Evolutionary conservation across 2,329 filamentous ascomycete genomes (phyloP), one percentile per base, ranked within the genome.

Genomic region (Paracamarosporium sp.): DNA sequence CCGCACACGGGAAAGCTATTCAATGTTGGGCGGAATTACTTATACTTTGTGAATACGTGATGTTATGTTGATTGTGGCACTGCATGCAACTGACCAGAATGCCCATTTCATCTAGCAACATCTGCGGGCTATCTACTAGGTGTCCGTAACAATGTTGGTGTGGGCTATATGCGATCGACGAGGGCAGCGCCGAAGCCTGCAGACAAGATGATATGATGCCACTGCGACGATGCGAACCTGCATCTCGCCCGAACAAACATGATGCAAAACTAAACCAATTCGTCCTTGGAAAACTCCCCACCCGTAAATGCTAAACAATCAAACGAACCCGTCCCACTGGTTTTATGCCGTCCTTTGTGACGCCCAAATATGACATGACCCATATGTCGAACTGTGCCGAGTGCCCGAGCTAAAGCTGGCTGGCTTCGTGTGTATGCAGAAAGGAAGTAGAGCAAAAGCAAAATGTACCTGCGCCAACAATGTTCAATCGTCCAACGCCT

Each of bases 391-490:
- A 28, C 31, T 28, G 5, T 24, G n/a, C 22, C 15, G 15, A 2
- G 8, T 20, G 4, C 48, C 22, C 20, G 38, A 38, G 20, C 28
- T 13, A 28, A 28, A 24, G 30, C 9, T 4, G 41, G 15, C 25
- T 36, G n/a, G n/a, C n/a, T n/a, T n/a, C n/a, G n/a, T 15, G 27
- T 55, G 52, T 46, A 46, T 52, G 54, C 47, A 46, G 40, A 52
- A 51, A 52, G 12, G 47, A 60, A 61, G 50, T 40, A 27, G 63
- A 43, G 5, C 20, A 7, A 55, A 64, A 45, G 15, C 48, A 52
- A 36, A 44, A 50, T n/a, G 6, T 11, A 22, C 25, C 25, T 13
- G 36, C 36, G 27, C 35, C 35, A 51, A 40, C 25, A 38, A 43
- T 51, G 48, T 30, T 8, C 25, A 41, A 43, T 22, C 20, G 25